A percentile compares a stretch with the other conserved stretches of the same genome.
Conservation (phyloP, 1,139 yeast genomes). For the Candida pseudocylindracea region DNA sequence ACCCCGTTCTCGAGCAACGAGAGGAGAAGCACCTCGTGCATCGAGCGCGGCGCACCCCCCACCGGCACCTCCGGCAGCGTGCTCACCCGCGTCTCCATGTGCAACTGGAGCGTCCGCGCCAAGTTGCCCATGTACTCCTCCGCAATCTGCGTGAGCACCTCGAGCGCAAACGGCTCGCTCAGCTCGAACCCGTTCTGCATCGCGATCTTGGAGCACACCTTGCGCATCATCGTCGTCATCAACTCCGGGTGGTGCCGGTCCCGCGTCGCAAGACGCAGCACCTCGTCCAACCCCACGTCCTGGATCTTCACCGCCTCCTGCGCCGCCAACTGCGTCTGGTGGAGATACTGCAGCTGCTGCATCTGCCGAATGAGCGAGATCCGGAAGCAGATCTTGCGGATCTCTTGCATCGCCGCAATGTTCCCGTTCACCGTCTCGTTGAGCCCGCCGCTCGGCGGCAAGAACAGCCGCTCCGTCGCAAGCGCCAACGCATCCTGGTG, state of each 20-base stretch:
- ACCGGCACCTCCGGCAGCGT: constrained; percentile 7
- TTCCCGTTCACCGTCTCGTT: constrained; percentile 40
- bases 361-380: constrained; percentile 74
- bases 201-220: constrained; percentile 54
- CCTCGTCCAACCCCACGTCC: constrained; percentile 59
- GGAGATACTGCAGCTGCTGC: constrained; percentile 68
- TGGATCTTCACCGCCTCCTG: constrained; percentile 40
- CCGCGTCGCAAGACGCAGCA: constrained; percentile 52
- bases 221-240: constrained; percentile 42
- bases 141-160: constrained; percentile 65
- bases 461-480: constrained; percentile 9
- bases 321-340: constrained; percentile 49
- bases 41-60: constrained; percentile 5
- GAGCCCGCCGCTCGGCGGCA: constrained; percentile 28
- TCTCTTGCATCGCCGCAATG: constrained; percentile 65
- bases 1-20: constrained; percentile 73
- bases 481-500: constrained; percentile 11
- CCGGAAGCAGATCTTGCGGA: constrained; percentile 72
- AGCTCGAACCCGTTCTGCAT: constrained; percentile 92
- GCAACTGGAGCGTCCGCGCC: constrained; percentile 47
- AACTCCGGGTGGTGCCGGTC: constrained; percentile 32
- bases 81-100: constrained; percentile 39
- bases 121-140: constrained; percentile 59
- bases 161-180: constrained; percentile 57
- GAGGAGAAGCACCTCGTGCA: constrained; percentile 29